Base-by-base conservation (phyloP, 805 yeast genomes). In the Starmerella roubikii region DNA sequence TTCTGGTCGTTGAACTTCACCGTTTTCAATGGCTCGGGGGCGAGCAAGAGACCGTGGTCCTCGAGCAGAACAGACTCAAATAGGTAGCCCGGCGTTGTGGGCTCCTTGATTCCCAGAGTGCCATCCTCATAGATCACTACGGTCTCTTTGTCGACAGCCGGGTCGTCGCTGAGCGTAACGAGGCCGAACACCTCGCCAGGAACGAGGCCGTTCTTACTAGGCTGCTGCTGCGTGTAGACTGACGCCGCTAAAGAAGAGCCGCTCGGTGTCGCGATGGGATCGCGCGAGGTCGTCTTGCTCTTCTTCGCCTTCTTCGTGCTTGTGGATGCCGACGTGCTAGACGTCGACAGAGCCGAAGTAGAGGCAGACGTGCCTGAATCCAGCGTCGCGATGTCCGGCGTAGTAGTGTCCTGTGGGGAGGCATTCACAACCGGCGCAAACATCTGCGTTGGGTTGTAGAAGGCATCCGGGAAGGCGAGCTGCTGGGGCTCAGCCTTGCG, bases 151-250 rank as follows among this genome's bases (percentile, higher is more conserved):
- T 51, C 45, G 20, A 43, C 44, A 4, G 20, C 30, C 3, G 29
- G 25, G 22, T 45, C 22, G 4, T 38, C 43, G 28, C 46, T 41
- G 11, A 41, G 25, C 9, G 52, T 46, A 10, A 44, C 38, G 18
- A 52, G 37, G 2, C 53, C 53, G 37, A 52, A 52, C 3, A 51
- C 55, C 12, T 51, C 53, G 13, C 56, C 56, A 2, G 50, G 50
- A 3, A 30, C 37, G 20, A 48, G 41, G 3, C 32, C 37, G 0
- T 34, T 27, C 12, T 20, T 17, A 16, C 23, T 28, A 25, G 38
- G 32, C 7, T 15, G 17, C 37, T 30, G 35, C 24, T 28, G 35
- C 15, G 15, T 16, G 31, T 22, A 26, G 15, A n/a, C n/a, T n/a
- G n/a, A n/a, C n/a, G n/a, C n/a, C n/a, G n/a, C n/a, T n/a, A n/a